Evolutionary conservation across 83 land plant genomes (phyloP).

Genomic region (Picea mariana): DNA sequence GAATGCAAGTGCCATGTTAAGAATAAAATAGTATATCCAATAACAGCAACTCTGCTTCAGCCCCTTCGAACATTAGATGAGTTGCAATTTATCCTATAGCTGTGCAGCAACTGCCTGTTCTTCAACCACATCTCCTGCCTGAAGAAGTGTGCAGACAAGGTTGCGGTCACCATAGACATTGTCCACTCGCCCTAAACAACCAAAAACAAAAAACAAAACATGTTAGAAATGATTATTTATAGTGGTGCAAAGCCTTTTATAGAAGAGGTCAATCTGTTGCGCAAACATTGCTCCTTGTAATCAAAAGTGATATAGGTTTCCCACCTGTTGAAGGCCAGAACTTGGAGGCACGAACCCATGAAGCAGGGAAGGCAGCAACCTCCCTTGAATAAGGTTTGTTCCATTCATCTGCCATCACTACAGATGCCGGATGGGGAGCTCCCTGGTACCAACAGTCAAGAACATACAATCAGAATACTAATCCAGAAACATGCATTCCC

Average conservation of each 20-base stretch:
- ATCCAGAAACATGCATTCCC: not conserved
- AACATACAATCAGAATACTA: not conserved
- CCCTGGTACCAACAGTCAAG: slow-evolving; percentile 57
- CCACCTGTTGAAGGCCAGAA: slow-evolving; percentile 99
- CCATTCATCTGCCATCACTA: slow-evolving; percentile 92
- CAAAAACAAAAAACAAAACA: slow-evolving; percentile 13
- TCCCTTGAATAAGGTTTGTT: slow-evolving; percentile 94
- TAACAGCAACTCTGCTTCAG: no score
- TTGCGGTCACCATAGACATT: slow-evolving; percentile 99
- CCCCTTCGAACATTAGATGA: no score
- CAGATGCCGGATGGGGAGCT: slow-evolving; percentile 98
- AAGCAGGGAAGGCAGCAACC: slow-evolving; percentile 94
- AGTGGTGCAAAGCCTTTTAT: not conserved
- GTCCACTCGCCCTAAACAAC: slow-evolving; percentile 86
- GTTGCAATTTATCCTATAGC: slow-evolving; percentile 4
- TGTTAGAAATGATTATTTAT: not conserved
- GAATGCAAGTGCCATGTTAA: no score
- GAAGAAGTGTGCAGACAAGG: slow-evolving; percentile 91
- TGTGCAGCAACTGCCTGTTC: slow-evolving; percentile 81
- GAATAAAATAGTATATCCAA: no score
- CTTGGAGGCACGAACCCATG: slow-evolving; percentile 89
- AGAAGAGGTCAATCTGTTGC: not conserved
- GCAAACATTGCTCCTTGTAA: not conserved
- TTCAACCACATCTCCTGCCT: slow-evolving; percentile 70
- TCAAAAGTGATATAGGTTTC: slow-evolving; percentile 3